Percentiles rank a stretch among this genome's conserved stretches.
These are phyloP conservation scores for Colletotrichum phormii DNA, from an alignment of 2,329 filamentous ascomycete species.

Conservation along the genomic window DNA sequence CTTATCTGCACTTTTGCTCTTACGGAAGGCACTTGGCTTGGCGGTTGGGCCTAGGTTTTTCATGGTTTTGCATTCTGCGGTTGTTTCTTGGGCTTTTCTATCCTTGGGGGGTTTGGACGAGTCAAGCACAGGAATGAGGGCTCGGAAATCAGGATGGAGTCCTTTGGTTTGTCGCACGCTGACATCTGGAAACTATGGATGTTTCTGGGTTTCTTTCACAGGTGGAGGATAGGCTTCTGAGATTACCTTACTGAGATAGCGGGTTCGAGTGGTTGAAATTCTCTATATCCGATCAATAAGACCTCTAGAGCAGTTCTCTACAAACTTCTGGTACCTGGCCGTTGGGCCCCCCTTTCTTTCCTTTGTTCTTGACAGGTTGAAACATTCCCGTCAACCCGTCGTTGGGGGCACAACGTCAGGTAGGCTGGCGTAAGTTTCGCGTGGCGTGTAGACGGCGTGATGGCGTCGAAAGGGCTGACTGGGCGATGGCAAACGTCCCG, in stretches of 20 bases:
- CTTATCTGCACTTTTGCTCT: not conserved
- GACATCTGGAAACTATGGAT: not conserved
- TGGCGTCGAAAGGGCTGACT: not conserved
- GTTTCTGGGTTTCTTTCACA: constrained; percentile 22
- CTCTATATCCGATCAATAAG: constrained; percentile 12
- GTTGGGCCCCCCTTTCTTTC: not conserved
- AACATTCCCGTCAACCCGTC: not conserved
- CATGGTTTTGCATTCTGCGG: constrained; percentile 1
- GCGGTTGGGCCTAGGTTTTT: not conserved
- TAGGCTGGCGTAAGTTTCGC: not conserved
- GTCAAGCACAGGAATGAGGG: not conserved
- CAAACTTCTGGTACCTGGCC: not conserved
- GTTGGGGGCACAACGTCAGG: not conserved
- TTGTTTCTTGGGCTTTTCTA: constrained; percentile 10
- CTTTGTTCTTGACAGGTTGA: constrained; percentile 9
- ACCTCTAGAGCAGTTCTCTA: constrained; percentile 15
- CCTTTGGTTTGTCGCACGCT: constrained; percentile 19
- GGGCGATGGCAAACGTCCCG: not conserved
- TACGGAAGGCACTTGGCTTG: not conserved
- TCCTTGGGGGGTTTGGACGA: constrained; percentile 1
- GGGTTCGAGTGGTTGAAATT: constrained; percentile 16
- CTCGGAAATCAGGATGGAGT: not conserved
- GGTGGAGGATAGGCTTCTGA: not conserved
- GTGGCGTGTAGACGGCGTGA: constrained; percentile 6
- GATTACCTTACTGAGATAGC: constrained; percentile 5